A percentile compares a stretch with the other conserved stretches of the same genome.
phyloP scores from a whole-genome alignment of 441 rosid species.

The Flueggea neowawraea region DNA sequence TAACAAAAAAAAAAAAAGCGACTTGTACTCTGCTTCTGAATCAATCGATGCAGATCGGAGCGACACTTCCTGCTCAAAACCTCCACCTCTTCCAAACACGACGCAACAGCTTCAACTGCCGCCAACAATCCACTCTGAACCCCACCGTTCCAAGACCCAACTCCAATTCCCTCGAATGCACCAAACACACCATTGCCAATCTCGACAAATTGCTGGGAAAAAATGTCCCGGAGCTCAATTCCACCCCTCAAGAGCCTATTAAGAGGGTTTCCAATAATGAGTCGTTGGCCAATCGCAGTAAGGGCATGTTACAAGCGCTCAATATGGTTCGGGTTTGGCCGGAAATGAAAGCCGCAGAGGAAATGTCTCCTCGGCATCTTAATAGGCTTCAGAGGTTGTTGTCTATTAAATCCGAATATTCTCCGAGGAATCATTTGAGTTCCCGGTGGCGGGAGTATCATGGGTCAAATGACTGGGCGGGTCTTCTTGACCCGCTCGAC shows the following conservation, averaged over 20 bases:
- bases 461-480: slow-evolving; percentile 59
- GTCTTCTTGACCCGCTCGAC: slow-evolving; percentile 69
- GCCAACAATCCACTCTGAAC: neutral
- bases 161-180: neutral
- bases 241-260: slow-evolving; percentile 13
- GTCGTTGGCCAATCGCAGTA: slow-evolving; percentile 27
- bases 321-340: slow-evolving; percentile 73
- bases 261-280: slow-evolving; percentile 15
- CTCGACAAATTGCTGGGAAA: neutral
- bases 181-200: neutral
- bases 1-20: no score
- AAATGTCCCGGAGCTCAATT: slow-evolving; percentile 5
- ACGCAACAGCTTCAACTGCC: neutral
- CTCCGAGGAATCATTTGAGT: slow-evolving; percentile 65
- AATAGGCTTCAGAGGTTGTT: slow-evolving; percentile 66
- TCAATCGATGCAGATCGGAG: neutral
- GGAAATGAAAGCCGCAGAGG: slow-evolving; percentile 69
- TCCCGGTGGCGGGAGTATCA: slow-evolving; percentile 60
- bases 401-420: slow-evolving; percentile 65
- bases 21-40: no score
- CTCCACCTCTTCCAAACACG: neutral
- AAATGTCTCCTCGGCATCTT: slow-evolving; percentile 78
- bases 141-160: neutral
- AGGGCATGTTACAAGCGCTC: slow-evolving; percentile 41
- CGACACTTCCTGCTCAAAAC: neutral